Base-by-base conservation (phyloP, 164 flowering plant species). In the Buxus sempervirens region DNA sequence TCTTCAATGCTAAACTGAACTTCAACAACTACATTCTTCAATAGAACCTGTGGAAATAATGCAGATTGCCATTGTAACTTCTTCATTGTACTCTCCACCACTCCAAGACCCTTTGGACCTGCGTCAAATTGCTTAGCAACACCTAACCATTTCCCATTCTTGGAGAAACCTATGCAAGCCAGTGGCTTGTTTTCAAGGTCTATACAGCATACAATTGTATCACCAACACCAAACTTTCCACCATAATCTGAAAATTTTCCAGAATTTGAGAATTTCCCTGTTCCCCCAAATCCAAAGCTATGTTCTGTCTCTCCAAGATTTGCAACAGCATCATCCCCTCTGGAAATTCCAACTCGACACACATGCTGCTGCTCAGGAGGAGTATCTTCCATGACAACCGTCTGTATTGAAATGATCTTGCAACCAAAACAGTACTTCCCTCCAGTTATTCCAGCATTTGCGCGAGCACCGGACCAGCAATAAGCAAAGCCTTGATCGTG, bases 391-490 rank as follows among this genome's bases (percentile, higher is more conserved):
- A 88, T 86, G 5, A 78, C 62, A 49, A 88, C 90, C 1, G 82
- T 76, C 67, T 86, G 89, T 2, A 26, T 60, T 6, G 87, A 74
- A 51, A 84, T n/a, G 42, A 86, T 66, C 72, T 81, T 88, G 80
- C 85, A 84, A n/a, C 88, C 75, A 57, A 86, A 86, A 65, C 86
- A 84, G 60, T 82, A 88, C 70, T 81, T 88, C 59, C 93, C 93
- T 60, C 85, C 75, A 32, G 72, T 72, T 22, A 86, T 83, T 32
- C 90, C 93, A 58, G 84, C 63, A 78, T 64, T 81, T 10, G 81
- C 86, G 32, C 86, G 87, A 41, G 86, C 83, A 64, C 93, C 93
- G 58, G 89, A 86, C 89, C 93, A 88, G 69, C 93, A 88, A 74
- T 88, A 86, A 27, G 86, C 85, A 80, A 88, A 86, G 0, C 87